These are phyloP conservation scores for Ascochyta clinopodiicola DNA, from an alignment of 2,329 filamentous ascomycete genomes.

Conservation along the genomic window DNA sequence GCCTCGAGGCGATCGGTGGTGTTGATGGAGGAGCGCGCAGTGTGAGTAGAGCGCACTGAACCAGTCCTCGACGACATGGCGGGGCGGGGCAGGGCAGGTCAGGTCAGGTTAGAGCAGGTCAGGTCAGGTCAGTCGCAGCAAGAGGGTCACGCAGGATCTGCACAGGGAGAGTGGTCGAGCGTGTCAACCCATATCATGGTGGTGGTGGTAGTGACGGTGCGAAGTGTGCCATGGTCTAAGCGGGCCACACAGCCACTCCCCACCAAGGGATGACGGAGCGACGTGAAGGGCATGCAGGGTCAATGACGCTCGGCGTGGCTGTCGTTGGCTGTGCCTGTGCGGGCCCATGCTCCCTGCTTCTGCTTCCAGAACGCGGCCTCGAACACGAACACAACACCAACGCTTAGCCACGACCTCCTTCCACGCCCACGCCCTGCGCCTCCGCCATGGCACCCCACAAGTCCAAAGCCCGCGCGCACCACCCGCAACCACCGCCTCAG, in stretches of 20 bases:
- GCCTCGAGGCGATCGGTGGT: conserved; percentile 46
- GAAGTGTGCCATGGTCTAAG: neutral
- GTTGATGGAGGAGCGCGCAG: conserved; percentile 12
- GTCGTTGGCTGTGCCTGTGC: conserved; percentile 9
- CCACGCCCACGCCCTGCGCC: neutral
- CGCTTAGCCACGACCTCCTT: neutral
- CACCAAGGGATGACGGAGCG: conserved; percentile 14
- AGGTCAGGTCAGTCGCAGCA: neutral
- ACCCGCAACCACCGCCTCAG: conserved; percentile 48
- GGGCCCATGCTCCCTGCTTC: conserved; percentile 4
- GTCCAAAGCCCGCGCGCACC: conserved; percentile 39
- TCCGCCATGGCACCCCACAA: conserved; percentile 40
- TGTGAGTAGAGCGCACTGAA: conserved; percentile 33
- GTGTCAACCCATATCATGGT: conserved; percentile 4
- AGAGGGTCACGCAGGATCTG: conserved; percentile 4
- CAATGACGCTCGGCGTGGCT: conserved; percentile 16
- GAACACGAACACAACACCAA: neutral
- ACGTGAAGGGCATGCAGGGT: conserved; percentile 7
- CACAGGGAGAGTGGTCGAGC: neutral
- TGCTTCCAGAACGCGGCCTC: neutral
- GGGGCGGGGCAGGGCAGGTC: conserved; percentile 15
- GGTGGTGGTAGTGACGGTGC: neutral
- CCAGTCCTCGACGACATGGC: conserved; percentile 36
- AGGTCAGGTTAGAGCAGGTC: no score
- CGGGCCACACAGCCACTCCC: conserved; percentile 13